Evolutionary conservation across 2,329 filamentous ascomycete genomes (phyloP), one percentile per base, ranked within the genome.

Genomic region (Microcyclospora tardicrescens): DNA sequence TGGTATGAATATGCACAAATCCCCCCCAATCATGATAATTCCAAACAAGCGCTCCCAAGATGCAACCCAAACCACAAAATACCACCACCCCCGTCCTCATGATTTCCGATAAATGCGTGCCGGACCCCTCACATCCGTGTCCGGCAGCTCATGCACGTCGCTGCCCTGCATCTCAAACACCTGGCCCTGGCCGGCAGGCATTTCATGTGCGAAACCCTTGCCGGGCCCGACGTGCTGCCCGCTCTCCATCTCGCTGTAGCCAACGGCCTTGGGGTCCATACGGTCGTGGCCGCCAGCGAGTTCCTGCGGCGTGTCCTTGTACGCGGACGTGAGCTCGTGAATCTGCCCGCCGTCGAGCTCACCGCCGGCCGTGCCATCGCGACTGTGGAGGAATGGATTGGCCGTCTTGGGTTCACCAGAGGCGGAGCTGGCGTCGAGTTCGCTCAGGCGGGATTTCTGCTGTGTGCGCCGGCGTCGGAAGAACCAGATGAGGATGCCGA

Each of bases 281-380:
- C 48, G 49, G 38, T 56, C 49, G 10, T 53, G 52, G 15, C 48
- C 48, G 34, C 55, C 56, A 8, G 19, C 19, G 47, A 59, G 49
- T 45, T 59, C 56, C 33, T 52, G 46, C 13, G 50, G 42, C 16
- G 37, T 32, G 10, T 42, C 42, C 35, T 52, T 52, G 29, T 53
- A 47, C 12, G 53, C 47, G 5, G 50, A 49, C 19, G 45, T 51
- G 14, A 58, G 44, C 42, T 61, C 57, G 41, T 59, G 54, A 33
- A 60, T 52, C 32, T 58, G 53, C 15, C 45, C 46, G 32, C 53
- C 54, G 33, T 47, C 52, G 2, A 60, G 46, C 38, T 61, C 57
- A 41, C 56, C 55, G 29, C 52, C 51, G 5, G 5, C 19, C 19
- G 19, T 8, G 19, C 19, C 19, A 24, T 24, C 19, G 19, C 8